Percentiles rank a stretch among this genome's conserved stretches.
Conservation (phyloP, 768 basidiomycete genomes). For the Mycena alexandri region DNA sequence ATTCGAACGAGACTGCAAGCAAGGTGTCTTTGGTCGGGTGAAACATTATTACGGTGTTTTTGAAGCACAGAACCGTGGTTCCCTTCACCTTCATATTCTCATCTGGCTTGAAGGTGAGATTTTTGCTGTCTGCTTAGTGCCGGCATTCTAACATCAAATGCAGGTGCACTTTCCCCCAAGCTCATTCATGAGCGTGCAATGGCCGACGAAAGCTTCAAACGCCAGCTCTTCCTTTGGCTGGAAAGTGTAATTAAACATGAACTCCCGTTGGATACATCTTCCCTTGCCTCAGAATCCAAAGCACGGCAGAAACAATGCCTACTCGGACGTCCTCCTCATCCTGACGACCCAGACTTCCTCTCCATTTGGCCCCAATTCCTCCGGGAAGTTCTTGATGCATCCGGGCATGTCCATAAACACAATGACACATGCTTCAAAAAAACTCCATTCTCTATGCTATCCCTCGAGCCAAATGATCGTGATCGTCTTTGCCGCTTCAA, state of each 20-base stretch:
- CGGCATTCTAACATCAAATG: too few species aligned
- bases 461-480: conserved; percentile 1
- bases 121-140: too few species aligned
- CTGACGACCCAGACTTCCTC: background rate
- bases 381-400: conserved; percentile 7
- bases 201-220: conserved; percentile 9
- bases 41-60: conserved; percentile 44
- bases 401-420: conserved; percentile 5
- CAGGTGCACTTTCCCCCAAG: conserved; percentile 10
- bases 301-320: background rate
- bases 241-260: conserved; percentile 17
- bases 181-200: conserved; percentile 3
- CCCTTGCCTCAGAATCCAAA: background rate
- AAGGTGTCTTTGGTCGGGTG: conserved; percentile 47
- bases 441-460: conserved; percentile 6
- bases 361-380: conserved; percentile 3
- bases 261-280: background rate
- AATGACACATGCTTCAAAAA: conserved; percentile 16
- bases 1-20: conserved; percentile 27
- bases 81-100: conserved; percentile 42
- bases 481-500: conserved; percentile 32
- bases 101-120: background rate
- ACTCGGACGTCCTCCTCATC: conserved; percentile 3
- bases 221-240: conserved; percentile 6
- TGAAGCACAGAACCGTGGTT: conserved; percentile 48